Evolutionary conservation across 2,329 filamentous ascomycete genomes (phyloP).

Genomic region (Fusarium annulatum): DNA sequence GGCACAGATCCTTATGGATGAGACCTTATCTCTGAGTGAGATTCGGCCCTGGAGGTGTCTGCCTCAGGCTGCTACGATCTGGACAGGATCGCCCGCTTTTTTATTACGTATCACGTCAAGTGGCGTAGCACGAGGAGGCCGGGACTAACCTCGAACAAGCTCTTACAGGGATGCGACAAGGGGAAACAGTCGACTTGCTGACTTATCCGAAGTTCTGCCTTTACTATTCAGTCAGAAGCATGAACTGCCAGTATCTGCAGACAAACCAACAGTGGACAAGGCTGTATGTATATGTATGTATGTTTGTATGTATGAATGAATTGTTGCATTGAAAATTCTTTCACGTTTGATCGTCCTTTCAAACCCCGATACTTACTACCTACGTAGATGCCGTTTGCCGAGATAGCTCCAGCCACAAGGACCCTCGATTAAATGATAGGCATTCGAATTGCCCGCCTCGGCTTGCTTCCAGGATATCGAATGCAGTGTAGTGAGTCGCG

Average conservation of each 20-base stretch:
- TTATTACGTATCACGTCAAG: constrained; percentile 40
- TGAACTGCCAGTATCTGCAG: background rate
- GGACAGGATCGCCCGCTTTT: constrained; percentile 9
- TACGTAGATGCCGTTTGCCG: constrained; percentile 14
- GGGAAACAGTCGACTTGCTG: background rate
- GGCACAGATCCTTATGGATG: background rate
- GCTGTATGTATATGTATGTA: background rate
- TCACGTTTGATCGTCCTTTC: background rate
- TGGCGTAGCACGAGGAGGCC: constrained; percentile 33
- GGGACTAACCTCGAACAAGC: constrained; percentile 12
- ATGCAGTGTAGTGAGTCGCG: constrained; percentile 4
- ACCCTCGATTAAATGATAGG: constrained; percentile 9
- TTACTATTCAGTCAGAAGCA: background rate
- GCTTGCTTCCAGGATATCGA: background rate
- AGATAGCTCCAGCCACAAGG: constrained; percentile 1
- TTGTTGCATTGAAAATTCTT: background rate
- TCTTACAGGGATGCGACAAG: constrained; percentile 13
- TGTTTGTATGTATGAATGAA: background rate
- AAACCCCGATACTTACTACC: background rate
- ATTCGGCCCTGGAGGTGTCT: background rate
- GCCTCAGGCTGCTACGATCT: constrained; percentile 19
- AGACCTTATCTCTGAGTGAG: constrained; percentile 11
- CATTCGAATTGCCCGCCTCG: constrained; percentile 10
- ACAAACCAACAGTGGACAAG: background rate
- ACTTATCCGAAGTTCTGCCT: background rate